Evolutionary conservation across 768 basidiomycete species (phyloP).

Genomic region (Termitomyces sp.): DNA sequence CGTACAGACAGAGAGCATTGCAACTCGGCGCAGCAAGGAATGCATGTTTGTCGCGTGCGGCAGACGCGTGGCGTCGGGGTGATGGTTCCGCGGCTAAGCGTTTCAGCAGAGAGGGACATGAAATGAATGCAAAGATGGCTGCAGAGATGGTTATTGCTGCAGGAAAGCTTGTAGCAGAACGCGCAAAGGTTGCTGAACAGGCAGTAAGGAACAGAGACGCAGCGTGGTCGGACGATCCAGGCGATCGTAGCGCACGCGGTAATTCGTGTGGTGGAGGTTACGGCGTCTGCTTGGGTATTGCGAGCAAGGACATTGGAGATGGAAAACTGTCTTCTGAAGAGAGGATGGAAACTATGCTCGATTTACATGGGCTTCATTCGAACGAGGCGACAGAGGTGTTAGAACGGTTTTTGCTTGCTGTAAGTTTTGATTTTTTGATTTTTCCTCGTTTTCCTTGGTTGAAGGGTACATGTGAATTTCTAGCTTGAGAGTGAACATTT

Average conservation of each 20-base stretch:
- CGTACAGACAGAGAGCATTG: conserved; percentile 81
- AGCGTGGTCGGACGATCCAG: conserved; percentile 78
- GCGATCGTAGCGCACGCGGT: conserved; percentile 71
- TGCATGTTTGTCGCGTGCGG: conserved; percentile 89
- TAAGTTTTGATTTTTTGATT: conserved; percentile 36
- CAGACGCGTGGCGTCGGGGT: conserved; percentile 92
- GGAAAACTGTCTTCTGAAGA: conserved; percentile 71
- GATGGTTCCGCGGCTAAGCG: conserved; percentile 95
- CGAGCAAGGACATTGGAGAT: conserved; percentile 49
- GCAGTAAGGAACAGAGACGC: conserved; percentile 68
- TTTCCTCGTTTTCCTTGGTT: not conserved
- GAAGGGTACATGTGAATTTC: not conserved
- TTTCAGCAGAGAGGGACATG: conserved; percentile 91
- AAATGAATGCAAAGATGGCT: conserved; percentile 88
- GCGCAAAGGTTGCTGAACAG: conserved; percentile 68
- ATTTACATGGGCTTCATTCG: conserved; percentile 91
- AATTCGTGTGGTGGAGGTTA: conserved; percentile 73
- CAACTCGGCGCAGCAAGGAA: conserved; percentile 93
- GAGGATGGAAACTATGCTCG: conserved; percentile 81
- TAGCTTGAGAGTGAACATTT: conserved; percentile 86
- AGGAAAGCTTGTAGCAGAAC: conserved; percentile 75
- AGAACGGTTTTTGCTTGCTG: conserved; percentile 82
- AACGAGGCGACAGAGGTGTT: conserved; percentile 90
- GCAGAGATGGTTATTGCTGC: conserved; percentile 84
- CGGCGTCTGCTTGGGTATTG: conserved; percentile 86